Evolutionary conservation across 164 flowering plant species (phyloP), one percentile per base, ranked within the genome.

Genomic region (Akebia trifoliata): DNA sequence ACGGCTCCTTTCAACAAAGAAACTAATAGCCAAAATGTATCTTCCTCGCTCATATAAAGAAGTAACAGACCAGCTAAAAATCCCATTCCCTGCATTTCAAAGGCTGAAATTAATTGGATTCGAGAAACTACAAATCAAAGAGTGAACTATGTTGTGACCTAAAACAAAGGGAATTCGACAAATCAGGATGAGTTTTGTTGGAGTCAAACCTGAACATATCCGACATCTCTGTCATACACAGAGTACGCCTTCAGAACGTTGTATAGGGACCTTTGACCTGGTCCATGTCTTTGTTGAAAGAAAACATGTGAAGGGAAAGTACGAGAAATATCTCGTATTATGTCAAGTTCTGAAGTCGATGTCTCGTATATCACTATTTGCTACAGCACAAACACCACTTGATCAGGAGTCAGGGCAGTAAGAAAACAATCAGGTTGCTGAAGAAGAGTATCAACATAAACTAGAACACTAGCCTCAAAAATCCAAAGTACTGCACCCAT

Each of bases 31-130:
- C 99, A 94, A 70, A 94, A 94, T 48, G 97, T 97, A 83, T 94
- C 99, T 72, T 94, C 99, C 73, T 94, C 99, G 59, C 99, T 86
- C 99, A 94, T 94, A 63, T 94, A 94, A 54, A 94, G 99, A 67
- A 94, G 97, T 76, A 94, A 70, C 6, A 94, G 67, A 64, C 96
- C 99, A 59, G 95, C 96, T 59, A 94, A 65, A 74, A 90, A 94
- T 18, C 99, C 97, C 99, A 94, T 94, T 18, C 99, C 99, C 96
- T 93, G 81, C 71, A 77, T 62, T 61, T 60, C 25, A 49, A 60
- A 63, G n/a, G 40, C n/a, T n/a, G n/a, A n/a, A 34, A 18, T 55
- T 54, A 44, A 38, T 37, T 18, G 6, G 30, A n/a, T 34, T 56
- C 11, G 22, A 28, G 24, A 30, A 55, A 40, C 51, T 50, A 17